Evolutionary conservation across 495 filamentous ascomycete species (phyloP), one percentile per base, ranked within the genome.

Genomic region (Penicillium subrubescens): DNA sequence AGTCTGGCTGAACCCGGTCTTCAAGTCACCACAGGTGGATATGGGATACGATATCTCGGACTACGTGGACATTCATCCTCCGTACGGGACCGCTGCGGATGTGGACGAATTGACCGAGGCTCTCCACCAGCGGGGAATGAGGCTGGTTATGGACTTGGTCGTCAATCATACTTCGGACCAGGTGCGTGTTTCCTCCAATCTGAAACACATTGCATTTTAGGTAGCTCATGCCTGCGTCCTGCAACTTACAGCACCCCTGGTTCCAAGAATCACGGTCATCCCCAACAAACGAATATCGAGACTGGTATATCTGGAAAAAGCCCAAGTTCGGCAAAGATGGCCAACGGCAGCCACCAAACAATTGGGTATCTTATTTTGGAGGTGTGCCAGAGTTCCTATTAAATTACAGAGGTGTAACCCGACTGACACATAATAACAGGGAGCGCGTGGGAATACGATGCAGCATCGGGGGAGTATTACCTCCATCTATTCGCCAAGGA

Each of bases 221-320:
- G 10, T 11, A 12, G 35, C 35, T 37, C 35, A 37, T 37, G 10
- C 35, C 12, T 14, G 35, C 35, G 10, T 11, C 10, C 12, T 14
- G 10, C 35, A 4, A 35, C 10, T 1, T 14, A 37, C 35, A 41
- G 37, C 37, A 41, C 15, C 14, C 12, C 12, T 41, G 37, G 89
- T 91, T 91, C 69, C 65, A 78, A 53, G 84, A 89, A 62, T 87
- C 86, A 5, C 73, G 81, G 15, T 41, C 44, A 10, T 48, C 44
- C 8, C 2, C 2, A 50, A 78, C 73, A 2, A 82, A 77, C 31
- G 84, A 74, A 62, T 67, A 75, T 46, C 71, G 85, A 11, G 82
- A 90, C 71, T 90, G 84, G 83, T 90, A 91, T 67, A 84, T 89
- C 63, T 90, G 88, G 88, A 82, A 79, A 57, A 76, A 78, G 21